These are phyloP conservation scores for Albatrellus ellisii DNA, from an alignment of 768 basidiomycete species.

Conservation along the genomic window DNA sequence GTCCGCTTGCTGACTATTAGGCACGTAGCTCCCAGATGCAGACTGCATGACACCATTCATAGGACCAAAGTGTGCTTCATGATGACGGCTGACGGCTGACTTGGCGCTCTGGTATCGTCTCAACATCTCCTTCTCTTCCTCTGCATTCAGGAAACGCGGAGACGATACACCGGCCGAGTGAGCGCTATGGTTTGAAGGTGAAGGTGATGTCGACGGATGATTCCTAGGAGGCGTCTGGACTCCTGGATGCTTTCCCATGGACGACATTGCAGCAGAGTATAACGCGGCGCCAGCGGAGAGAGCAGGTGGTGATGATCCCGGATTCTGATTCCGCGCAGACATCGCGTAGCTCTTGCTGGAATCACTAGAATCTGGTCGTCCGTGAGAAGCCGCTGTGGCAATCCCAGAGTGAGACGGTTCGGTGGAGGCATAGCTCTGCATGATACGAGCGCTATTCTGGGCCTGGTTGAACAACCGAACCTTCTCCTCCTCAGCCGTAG, in stretches of 20 bases:
- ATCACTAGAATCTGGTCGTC: constrained; percentile 6
- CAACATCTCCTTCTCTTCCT: constrained; percentile 20
- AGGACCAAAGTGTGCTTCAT: constrained; percentile 10
- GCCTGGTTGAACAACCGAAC: constrained; percentile 54
- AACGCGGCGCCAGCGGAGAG: constrained; percentile 30
- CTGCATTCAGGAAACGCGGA: constrained; percentile 9
- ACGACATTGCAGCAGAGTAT: constrained; percentile 33
- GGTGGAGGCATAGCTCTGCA: constrained; percentile 31
- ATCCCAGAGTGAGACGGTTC: constrained; percentile 15
- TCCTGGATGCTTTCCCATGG: constrained; percentile 18
- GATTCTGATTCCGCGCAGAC: too few species aligned
- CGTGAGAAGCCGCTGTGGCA: constrained; percentile 14
- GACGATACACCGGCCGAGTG: background rate
- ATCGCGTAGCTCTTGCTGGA: constrained; percentile 7
- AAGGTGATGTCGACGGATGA: too few species aligned
- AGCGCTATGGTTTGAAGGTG: too few species aligned
- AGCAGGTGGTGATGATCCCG: constrained; percentile 7
- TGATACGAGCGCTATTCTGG: constrained; percentile 46
- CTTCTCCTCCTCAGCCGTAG: constrained; percentile 69
- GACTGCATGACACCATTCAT: constrained; percentile 15
- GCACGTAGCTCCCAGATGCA: background rate
- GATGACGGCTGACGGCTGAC: constrained; percentile 15
- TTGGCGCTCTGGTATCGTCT: constrained; percentile 20
- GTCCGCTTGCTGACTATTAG: too few species aligned
- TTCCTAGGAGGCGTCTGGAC: constrained; percentile 12